phyloP scores from a whole-genome alignment of 441 rosid genomes.

The Populus trichocarpa region DNA sequence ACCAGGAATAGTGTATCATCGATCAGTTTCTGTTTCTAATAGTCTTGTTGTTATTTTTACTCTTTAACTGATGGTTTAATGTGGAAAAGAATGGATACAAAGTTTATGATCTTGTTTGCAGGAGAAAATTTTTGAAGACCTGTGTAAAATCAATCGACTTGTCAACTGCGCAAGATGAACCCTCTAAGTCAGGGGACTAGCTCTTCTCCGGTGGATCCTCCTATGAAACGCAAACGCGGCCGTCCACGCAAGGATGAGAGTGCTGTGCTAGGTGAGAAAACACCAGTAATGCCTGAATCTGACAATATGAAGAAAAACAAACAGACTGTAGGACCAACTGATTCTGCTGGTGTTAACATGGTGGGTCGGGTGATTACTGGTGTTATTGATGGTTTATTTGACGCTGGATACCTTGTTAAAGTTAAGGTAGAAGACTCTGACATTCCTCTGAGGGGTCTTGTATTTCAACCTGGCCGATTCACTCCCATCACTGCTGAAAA shows the following conservation, averaged over 20 bases:
- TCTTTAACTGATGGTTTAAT: neutral
- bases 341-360: conserved; percentile 30
- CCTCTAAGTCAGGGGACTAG: conserved; percentile 36
- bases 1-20: neutral
- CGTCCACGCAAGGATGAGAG: conserved; percentile 67
- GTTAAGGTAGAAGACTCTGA: conserved; percentile 56
- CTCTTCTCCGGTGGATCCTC: conserved; percentile 39
- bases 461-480: conserved; percentile 52
- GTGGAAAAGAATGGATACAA: neutral
- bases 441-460: conserved; percentile 58
- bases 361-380: conserved; percentile 66
- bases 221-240: conserved; percentile 64
- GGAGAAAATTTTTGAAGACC: conserved; percentile 8
- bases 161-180: conserved; percentile 41
- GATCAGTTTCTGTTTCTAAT: neutral
- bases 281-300: conserved; percentile 25
- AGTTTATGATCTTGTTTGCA: conserved; percentile 11
- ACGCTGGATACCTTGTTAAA: conserved; percentile 66
- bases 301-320: conserved; percentile 32
- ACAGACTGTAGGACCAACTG: conserved; percentile 16
- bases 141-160: neutral
- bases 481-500: conserved; percentile 51
- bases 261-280: conserved; percentile 33
- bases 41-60: neutral
- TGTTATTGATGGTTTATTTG: conserved; percentile 66